A percentile compares a stretch with the other conserved stretches of the same genome.
phyloP scores from a whole-genome alignment of 768 basidiomycete genomes.

The Trichaptum fuscoviolaceum region DNA sequence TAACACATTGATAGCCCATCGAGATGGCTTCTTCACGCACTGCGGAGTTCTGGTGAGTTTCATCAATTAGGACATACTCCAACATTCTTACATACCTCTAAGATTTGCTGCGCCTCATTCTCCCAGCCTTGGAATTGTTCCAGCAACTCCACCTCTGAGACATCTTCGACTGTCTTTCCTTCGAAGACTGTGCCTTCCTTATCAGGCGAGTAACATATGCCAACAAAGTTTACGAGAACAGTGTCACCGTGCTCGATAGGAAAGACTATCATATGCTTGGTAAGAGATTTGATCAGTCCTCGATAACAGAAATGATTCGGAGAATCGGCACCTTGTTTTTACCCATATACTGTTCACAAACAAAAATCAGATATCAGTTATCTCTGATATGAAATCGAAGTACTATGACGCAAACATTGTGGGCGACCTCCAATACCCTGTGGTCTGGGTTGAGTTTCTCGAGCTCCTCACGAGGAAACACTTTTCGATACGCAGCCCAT shows the following conservation, averaged over 20 bases:
- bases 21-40: slow-evolving; percentile 46
- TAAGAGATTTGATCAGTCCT: neutral
- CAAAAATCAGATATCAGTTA: neutral
- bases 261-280: slow-evolving; percentile 5
- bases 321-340: neutral
- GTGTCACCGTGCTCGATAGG: slow-evolving; percentile 29
- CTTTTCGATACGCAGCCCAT: slow-evolving; percentile 43
- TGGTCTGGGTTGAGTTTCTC: slow-evolving; percentile 22
- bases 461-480: slow-evolving; percentile 37
- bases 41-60: slow-evolving; percentile 19
- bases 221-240: slow-evolving; percentile 53
- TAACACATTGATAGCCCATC: slow-evolving; percentile 63
- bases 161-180: slow-evolving; percentile 46
- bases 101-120: slow-evolving; percentile 49
- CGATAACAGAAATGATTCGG: neutral
- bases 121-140: slow-evolving; percentile 49
- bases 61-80: neutral
- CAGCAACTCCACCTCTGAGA: slow-evolving; percentile 40
- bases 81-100: slow-evolving; percentile 38
- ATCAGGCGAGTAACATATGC: slow-evolving; percentile 45
- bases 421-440: neutral
- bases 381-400: no score
- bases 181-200: slow-evolving; percentile 45
- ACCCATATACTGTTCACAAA: neutral
- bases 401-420: neutral